Evolutionary conservation across 208 protist species (phyloP).

Genomic region (Polymyxa betae): DNA sequence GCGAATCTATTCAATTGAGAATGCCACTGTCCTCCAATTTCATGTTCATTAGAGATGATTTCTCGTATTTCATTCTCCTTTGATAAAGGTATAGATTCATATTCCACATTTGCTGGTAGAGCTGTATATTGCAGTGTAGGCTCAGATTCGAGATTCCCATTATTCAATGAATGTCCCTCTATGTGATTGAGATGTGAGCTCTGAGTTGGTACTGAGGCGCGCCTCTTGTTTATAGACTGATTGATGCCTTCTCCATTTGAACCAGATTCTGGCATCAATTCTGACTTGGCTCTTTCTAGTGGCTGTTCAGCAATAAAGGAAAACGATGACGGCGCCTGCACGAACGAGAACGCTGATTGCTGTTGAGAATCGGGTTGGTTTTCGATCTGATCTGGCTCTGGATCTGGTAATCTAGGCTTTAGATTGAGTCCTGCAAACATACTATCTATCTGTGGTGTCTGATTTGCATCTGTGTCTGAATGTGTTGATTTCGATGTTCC

Average conservation of each 20-base stretch:
- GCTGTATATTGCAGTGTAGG: too few species aligned
- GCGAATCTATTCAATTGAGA: background rate
- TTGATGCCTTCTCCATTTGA: too few species aligned
- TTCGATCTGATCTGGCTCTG: background rate
- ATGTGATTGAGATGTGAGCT: too few species aligned
- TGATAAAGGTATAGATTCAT: background rate
- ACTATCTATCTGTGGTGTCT: background rate
- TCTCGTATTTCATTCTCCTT: background rate
- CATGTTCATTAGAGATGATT: background rate
- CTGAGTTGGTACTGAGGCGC: too few species aligned
- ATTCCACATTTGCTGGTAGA: too few species aligned
- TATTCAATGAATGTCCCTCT: too few species aligned
- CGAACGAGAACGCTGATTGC: background rate
- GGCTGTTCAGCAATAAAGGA: background rate
- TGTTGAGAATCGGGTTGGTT: background rate
- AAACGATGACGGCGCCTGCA: background rate
- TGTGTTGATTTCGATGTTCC: background rate
- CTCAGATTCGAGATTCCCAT: too few species aligned
- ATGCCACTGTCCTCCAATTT: background rate
- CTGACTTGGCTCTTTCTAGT: too few species aligned
- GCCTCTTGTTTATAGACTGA: too few species aligned
- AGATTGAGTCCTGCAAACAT: background rate
- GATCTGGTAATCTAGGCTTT: background rate
- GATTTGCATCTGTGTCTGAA: background rate
- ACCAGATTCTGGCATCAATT: too few species aligned